Percentiles rank a stretch among this genome's conserved stretches.
phyloP scores from a whole-genome alignment of 371 early-diverging fungal species.

The Rhizomucor miehei region DNA sequence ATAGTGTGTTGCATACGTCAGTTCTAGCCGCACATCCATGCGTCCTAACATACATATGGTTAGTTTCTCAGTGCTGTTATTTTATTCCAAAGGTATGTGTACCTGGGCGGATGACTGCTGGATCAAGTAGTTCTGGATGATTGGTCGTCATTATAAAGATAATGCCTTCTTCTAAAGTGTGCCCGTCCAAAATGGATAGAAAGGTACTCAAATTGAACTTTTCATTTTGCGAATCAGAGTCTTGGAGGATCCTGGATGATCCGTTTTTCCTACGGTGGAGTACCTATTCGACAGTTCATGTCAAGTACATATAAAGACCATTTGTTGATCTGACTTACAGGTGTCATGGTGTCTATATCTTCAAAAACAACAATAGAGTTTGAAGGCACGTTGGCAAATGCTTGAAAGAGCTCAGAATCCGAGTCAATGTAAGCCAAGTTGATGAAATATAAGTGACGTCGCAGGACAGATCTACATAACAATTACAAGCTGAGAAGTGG shows the following conservation, averaged over 20 bases:
- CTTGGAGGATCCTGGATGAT: background rate
- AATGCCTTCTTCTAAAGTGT: conserved; percentile 71
- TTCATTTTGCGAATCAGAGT: background rate
- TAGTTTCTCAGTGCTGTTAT: background rate
- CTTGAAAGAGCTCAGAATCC: conserved; percentile 61
- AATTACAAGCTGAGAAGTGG: background rate
- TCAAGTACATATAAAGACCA: conserved; percentile 9
- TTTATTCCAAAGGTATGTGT: background rate
- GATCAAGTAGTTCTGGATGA: conserved; percentile 79
- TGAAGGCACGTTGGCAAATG: conserved; percentile 69
- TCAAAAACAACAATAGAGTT: conserved; percentile 85
- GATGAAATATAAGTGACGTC: conserved; percentile 73
- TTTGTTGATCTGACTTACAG: conserved; percentile 13
- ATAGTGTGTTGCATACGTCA: conserved; percentile 61
- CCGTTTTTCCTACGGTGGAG: conserved; percentile 1
- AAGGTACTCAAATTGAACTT: conserved; percentile 71
- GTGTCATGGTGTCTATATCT: conserved; percentile 77
- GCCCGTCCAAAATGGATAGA: conserved; percentile 81
- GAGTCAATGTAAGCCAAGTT: conserved; percentile 63
- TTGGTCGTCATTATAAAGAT: conserved; percentile 89
- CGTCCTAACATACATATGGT: conserved; percentile 43
- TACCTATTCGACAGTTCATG: background rate
- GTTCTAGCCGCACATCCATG: conserved; percentile 76
- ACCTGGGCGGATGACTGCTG: conserved; percentile 83
- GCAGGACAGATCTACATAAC: conserved; percentile 39